Evolutionary conservation across 2,329 filamentous ascomycete species (phyloP).

Genomic region (Pezicula carpinea): DNA sequence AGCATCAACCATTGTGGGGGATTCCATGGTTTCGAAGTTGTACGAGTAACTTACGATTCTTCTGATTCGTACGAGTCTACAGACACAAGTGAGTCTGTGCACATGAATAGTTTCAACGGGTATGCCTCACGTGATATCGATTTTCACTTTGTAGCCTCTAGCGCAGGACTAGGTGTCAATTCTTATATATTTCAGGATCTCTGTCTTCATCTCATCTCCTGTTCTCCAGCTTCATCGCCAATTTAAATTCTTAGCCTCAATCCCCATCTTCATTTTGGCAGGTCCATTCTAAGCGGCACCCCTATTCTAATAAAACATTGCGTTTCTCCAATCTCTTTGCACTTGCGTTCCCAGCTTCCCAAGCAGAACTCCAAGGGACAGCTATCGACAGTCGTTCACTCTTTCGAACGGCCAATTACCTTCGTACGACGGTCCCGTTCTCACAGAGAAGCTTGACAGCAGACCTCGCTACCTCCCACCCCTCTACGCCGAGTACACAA

Average conservation of each 20-base stretch:
- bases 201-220: too few relatives aligned
- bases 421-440: neutral
- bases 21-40: neutral
- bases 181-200: too few relatives aligned
- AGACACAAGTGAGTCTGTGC: too few relatives aligned
- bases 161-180: too few relatives aligned
- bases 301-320: neutral
- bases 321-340: neutral
- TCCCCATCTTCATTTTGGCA: neutral
- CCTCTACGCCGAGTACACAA: neutral
- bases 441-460: neutral
- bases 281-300: neutral
- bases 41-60: neutral
- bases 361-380: neutral
- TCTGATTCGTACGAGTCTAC: neutral
- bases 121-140: too few relatives aligned
- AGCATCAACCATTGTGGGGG: neutral
- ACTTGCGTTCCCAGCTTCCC: neutral
- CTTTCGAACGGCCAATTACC: neutral
- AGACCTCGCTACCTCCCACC: neutral
- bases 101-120: too few relatives aligned
- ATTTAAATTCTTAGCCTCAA: neutral
- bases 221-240: too few relatives aligned
- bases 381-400: neutral
- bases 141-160: too few relatives aligned